Evolutionary conservation across 106 monocot genomes (phyloP).

Genomic region (Phalaenopsis aphrodite): DNA sequence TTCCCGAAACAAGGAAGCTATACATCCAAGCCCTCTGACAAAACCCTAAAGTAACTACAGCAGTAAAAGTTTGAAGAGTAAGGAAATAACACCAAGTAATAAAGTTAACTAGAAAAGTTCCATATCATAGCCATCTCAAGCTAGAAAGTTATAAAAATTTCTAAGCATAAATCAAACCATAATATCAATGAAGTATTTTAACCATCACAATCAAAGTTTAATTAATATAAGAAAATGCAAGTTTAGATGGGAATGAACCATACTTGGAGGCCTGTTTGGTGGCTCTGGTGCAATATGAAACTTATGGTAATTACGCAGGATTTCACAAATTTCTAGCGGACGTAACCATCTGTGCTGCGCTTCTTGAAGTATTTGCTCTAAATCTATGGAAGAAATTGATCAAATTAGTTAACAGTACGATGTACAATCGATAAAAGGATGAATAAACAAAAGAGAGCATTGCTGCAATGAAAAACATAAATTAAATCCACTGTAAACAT

Average conservation of each 20-base stretch:
- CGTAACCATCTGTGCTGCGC: constrained; percentile 87
- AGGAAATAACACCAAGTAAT: neutral
- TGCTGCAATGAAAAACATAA: neutral
- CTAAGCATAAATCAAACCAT: neutral
- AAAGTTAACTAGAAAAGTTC: neutral
- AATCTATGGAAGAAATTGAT: constrained; percentile 35
- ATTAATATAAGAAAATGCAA: neutral
- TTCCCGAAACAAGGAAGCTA: neutral
- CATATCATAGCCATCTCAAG: neutral
- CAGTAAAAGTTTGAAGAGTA: neutral
- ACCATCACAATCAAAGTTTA: neutral
- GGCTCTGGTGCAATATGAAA: constrained; percentile 80
- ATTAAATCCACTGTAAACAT: neutral
- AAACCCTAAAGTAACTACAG: neutral
- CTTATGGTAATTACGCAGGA: constrained; percentile 65
- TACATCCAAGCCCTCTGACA: neutral
- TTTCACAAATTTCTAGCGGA: constrained; percentile 92
- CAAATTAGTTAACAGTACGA: neutral
- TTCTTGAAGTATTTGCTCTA: constrained; percentile 67
- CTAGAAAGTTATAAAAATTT: neutral
- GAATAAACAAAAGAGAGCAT: neutral
- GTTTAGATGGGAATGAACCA: neutral
- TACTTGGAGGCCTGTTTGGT: constrained; percentile 85
- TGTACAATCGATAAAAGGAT: neutral
- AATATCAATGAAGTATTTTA: neutral